These are phyloP conservation scores for Pestalotiopsis sp. DNA, from an alignment of 2,329 filamentous ascomycete species.

Conservation along the genomic window DNA sequence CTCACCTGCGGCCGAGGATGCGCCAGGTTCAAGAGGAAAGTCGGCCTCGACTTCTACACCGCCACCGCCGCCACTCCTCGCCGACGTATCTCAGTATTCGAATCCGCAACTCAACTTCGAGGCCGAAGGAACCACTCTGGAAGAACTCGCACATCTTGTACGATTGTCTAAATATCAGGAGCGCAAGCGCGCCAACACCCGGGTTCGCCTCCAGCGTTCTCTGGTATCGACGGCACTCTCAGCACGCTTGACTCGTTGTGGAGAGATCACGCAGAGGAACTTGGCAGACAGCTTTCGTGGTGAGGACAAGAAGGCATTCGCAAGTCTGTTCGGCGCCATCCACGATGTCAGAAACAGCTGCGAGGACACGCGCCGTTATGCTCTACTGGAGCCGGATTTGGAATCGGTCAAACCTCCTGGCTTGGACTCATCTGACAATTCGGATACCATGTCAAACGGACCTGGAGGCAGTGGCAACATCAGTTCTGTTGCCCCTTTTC, in stretches of 20 bases:
- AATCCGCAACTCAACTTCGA: constrained; percentile 63
- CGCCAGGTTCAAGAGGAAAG: constrained; percentile 37
- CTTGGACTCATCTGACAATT: constrained; percentile 51
- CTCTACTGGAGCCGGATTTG: constrained; percentile 72
- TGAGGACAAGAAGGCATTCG: constrained; percentile 79
- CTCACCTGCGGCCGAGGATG: constrained; percentile 27
- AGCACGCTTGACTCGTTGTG: constrained; percentile 72
- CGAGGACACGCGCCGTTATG: constrained; percentile 71
- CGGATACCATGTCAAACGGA: constrained; percentile 49
- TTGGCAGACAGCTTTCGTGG: constrained; percentile 77
- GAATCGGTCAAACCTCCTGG: constrained; percentile 58
- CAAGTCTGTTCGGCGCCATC: constrained; percentile 73
- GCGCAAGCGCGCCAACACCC: constrained; percentile 74
- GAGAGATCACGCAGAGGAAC: constrained; percentile 73
- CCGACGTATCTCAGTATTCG: constrained; percentile 67
- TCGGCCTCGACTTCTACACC: constrained; percentile 45
- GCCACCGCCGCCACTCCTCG: constrained; percentile 56
- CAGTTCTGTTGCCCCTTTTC: constrained; percentile 53
- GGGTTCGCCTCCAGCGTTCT: constrained; percentile 73
- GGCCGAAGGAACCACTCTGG: constrained; percentile 68
- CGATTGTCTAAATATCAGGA: constrained; percentile 80
- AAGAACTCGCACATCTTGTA: constrained; percentile 78
- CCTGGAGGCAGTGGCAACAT: constrained; percentile 34
- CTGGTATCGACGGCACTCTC: constrained; percentile 76
- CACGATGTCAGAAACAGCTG: constrained; percentile 79